Evolutionary conservation across 2,329 filamentous ascomycete genomes (phyloP).

Genomic region (Alternaria sp.): DNA sequence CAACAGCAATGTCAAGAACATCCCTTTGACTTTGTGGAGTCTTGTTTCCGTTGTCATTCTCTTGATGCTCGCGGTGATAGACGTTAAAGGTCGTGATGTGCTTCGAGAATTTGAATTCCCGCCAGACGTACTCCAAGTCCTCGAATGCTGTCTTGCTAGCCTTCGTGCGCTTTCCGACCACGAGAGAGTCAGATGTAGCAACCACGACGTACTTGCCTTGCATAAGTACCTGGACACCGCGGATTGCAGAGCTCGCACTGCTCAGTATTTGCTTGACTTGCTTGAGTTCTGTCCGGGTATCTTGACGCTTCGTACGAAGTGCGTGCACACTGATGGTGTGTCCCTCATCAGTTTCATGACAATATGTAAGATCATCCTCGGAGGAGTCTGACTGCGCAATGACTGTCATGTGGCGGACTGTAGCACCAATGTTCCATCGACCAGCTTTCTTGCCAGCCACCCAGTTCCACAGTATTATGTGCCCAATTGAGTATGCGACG

Average conservation of each 20-base stretch:
- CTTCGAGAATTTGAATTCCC: slow-evolving; percentile 65
- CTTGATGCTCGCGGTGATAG: slow-evolving; percentile 64
- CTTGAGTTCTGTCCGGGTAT: slow-evolving; percentile 25
- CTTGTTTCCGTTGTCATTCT: slow-evolving; percentile 40
- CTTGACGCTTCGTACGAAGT: slow-evolving; percentile 40
- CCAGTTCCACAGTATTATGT: slow-evolving; percentile 68
- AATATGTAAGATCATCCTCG: slow-evolving; percentile 1
- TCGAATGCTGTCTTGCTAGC: slow-evolving; percentile 46
- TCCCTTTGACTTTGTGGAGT: slow-evolving; percentile 44
- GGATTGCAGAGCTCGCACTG: slow-evolving; percentile 47
- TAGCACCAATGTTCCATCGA: slow-evolving; percentile 54
- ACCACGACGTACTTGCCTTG: slow-evolving; percentile 68
- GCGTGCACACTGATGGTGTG: slow-evolving; percentile 49
- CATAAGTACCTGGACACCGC: slow-evolving; percentile 55
- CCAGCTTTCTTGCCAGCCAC: slow-evolving; percentile 54
- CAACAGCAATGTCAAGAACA: slow-evolving; percentile 77
- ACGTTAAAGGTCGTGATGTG: slow-evolving; percentile 59
- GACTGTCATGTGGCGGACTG: slow-evolving; percentile 47
- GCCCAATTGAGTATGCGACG: slow-evolving; percentile 60
- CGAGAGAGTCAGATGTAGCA: slow-evolving; percentile 62
- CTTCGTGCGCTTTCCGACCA: slow-evolving; percentile 65
- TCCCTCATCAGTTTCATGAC: not conserved
- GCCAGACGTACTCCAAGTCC: slow-evolving; percentile 60
- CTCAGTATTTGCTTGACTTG: slow-evolving; percentile 49
- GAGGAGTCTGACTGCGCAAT: slow-evolving; percentile 29